Evolutionary conservation across 1,284 basidiomycete species (phyloP), one percentile per base, ranked within the genome.

Genomic region (Pyrrhoderma lamaoense): DNA sequence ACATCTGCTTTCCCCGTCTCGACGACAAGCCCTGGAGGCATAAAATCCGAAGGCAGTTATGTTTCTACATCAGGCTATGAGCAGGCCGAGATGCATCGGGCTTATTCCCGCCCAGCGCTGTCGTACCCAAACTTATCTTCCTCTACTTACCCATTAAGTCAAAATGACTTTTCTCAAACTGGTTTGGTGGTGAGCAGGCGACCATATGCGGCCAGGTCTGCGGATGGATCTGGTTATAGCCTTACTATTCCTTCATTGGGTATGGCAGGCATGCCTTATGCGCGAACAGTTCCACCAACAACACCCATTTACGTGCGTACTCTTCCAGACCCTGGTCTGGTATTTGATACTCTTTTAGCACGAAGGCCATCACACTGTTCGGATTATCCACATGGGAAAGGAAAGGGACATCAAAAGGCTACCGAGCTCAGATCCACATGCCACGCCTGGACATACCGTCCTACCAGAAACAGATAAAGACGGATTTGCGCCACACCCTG

Each of bases 301-400:
- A 73, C 67, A 50, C 61, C 69, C 16, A 61, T 70, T 2, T 18
- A 5, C 38, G 71, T 79, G 0, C 61, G 63, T 11, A 66, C 69
- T 4, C 75, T 89, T 35, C 88, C 88, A 0, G 81, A 86, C 57
- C 65, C 86, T 3, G 79, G 72, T 1, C 65, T 84, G 2, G 73
- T 91, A 1, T 92, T 90, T 58, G 86, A 92, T 59, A 70, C 73
- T 0, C 77, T 92, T 7, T 69, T 92, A 42, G 71, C 76, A 57
- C 74, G 82, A 52, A 40, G 54, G 71, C 77, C 35, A 62, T 72
- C 51, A 77, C 4, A 34, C 9, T 78, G 57, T 61, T 51, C 64
- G 67, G 1, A 80, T 35, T 16, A 83, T 60, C 80, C 27, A 5
- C 27, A 31, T 31, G 5, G 11, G 5, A 31, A 5, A 31, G 27